Base-by-base conservation (phyloP, 768 basidiomycete genomes). In the Mycena floridula region DNA sequence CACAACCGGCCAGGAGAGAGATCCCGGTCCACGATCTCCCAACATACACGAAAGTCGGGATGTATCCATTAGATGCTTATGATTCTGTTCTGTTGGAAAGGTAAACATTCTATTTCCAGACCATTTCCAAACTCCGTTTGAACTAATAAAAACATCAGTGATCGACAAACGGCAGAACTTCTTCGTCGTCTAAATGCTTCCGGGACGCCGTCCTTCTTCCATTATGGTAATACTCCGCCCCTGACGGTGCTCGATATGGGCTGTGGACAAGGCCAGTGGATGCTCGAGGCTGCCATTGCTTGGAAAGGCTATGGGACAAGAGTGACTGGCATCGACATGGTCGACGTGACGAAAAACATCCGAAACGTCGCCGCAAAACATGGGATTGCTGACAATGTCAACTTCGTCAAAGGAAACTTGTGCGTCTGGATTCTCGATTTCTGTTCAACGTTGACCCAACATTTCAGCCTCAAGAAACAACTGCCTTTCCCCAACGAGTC, bases 191-290 rank as follows among this genome's bases (percentile, higher is more conserved):
- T 79, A 13, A 67, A 59, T 24, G 49, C 49, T 0, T 60, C 59
- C 12, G 59, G 58, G 2, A 44, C 48, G 5, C 58, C 58, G n/a
- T 55, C 51, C 22, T 59, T 59, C 42, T 50, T 54, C 32, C 44
- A 52, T 42, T 59, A 57, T 37, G 56, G 51, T 5, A 50, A 21
- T 30, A 60, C 50, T 11, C 58, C 63, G 0, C 70, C 76, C 4
- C 55, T 49, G 0, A 50, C 59, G 18, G 72, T 80, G 24, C 65
- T 81, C 5, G 79, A 81, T 51, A 55, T 81, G 2, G 79, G 79
- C 1, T 79, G 77, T 48, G 77, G 79, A 2, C 46, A 70, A 26
- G 76, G 78, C 3, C 48, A 60, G 23, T 81, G 79, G 79, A 67
- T 73, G 12, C 51, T 66, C 0, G 63, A 74, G 16, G 74, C 80